Conservation (phyloP, 176 grass and related monocot species). For the Rhynchospora pubera region DNA sequence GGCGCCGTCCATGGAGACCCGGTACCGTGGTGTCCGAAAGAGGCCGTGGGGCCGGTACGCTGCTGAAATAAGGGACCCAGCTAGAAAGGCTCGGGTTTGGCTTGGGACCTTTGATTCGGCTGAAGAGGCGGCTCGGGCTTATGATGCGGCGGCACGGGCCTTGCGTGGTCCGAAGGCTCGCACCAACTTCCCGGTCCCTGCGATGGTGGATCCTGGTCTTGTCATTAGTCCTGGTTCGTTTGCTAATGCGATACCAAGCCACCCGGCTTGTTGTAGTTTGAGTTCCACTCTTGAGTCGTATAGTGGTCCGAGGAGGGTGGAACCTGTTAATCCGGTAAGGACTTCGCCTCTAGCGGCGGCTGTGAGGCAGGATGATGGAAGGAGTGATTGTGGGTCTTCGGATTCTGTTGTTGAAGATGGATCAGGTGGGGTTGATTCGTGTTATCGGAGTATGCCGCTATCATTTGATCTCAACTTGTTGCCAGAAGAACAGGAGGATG, state of each 20-base stretch:
- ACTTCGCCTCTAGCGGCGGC: not conserved
- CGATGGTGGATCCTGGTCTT: not conserved
- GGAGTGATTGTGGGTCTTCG: conserved; percentile 13
- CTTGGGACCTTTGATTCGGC: conserved; percentile 35
- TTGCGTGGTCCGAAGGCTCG: conserved; percentile 31
- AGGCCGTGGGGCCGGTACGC: conserved; percentile 30
- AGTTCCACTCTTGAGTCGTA: conserved; percentile 27
- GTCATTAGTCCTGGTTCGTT: not conserved
- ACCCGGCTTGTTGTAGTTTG: conserved; percentile 14
- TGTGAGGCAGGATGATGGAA: not conserved
- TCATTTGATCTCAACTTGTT: conserved; percentile 23
- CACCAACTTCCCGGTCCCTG: conserved; percentile 22
- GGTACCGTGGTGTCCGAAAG: conserved; percentile 32
- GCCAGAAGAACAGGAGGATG: conserved; percentile 8
- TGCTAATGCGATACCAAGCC: not conserved
- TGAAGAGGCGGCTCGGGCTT: conserved; percentile 38
- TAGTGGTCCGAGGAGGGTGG: not conserved
- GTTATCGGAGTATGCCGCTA: conserved; percentile 12
- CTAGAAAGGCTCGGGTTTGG: conserved; percentile 17
- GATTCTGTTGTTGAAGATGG: conserved; percentile 14
- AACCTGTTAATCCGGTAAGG: not conserved
- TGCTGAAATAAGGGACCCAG: conserved; percentile 33
- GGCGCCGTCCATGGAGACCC: not conserved
- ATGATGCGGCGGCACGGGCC: conserved; percentile 31
- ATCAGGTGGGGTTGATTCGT: conserved; percentile 3